Evolutionary conservation across 164 flowering plant species (phyloP).

Genomic region (Echeveria elegans): DNA sequence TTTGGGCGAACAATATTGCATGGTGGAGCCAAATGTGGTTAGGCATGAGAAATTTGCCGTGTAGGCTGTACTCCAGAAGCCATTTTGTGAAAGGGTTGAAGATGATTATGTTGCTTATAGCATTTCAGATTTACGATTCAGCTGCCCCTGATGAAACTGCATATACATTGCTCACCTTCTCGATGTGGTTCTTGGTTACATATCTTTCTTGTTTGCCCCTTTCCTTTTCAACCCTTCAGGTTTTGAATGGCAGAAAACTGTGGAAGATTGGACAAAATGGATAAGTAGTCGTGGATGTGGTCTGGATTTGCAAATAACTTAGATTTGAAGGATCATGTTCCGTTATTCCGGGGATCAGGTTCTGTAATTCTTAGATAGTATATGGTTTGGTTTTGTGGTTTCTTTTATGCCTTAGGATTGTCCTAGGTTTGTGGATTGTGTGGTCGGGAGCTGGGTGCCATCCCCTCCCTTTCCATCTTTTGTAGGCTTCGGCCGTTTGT

Average conservation of each 20-base stretch:
- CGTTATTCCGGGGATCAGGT: no score
- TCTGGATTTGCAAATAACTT: no score
- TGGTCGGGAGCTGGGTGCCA: no score
- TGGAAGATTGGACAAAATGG: slow-evolving; percentile 66
- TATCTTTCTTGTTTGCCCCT: slow-evolving; percentile 65
- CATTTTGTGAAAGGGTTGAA: slow-evolving; percentile 60
- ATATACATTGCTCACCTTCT: slow-evolving; percentile 32
- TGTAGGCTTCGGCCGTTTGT: no score
- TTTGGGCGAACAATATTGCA: slow-evolving; percentile 56
- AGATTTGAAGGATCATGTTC: no score
- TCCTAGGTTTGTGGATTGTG: no score
- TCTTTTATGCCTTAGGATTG: no score
- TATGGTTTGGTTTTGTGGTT: no score
- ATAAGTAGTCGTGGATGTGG: no score
- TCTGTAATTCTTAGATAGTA: no score
- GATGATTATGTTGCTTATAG: slow-evolving; percentile 45
- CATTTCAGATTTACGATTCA: slow-evolving; percentile 38
- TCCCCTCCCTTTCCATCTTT: no score
- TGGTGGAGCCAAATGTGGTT: slow-evolving; percentile 62
- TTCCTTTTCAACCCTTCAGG: slow-evolving; percentile 61
- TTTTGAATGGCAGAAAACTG: slow-evolving; percentile 63
- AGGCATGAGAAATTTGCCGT: slow-evolving; percentile 66
- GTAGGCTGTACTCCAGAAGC: slow-evolving; percentile 49
- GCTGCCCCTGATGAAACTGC: slow-evolving; percentile 25
- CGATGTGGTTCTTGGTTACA: slow-evolving; percentile 58